Evolutionary conservation across 148 eudicot genomes (phyloP), one percentile per base, ranked within the genome.

Genomic region (Camellia lanceoleosa): DNA sequence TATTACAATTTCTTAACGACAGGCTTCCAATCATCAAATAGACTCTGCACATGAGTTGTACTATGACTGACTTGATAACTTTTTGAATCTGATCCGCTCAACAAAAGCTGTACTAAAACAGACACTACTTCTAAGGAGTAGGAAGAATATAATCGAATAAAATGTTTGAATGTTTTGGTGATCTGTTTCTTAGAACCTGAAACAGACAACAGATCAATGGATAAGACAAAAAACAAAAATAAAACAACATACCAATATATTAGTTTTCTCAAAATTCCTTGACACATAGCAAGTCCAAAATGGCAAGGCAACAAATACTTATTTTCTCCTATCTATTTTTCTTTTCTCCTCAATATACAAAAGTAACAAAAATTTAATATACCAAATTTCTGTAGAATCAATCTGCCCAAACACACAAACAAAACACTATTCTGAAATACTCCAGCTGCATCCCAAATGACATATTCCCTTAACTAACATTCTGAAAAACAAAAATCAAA

Each of bases 1-100:
- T 89, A 56, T 87, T 89, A 91, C 77, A 94, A 81, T 79, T 92
- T 96, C 63, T 76, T 44, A 68, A 96, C 85, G 68, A 89, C 87
- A 82, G 94, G 86, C 83, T 90, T 92, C 98, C 99, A 96, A 76
- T 89, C 88, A 83, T 89, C 92, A 87, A 87, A 86, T 42, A 72
- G 87, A 82, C 84, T 78, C 77, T 85, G 85, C 59, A 78, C 74
- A 68, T 72, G 85, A 74, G 86, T 79, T 52, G 84, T 47, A 73
- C 59, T 55, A 71, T 83, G 20, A 63, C 75, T 83, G 71, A 81
- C 81, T 81, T 83, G 85, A 80, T 85, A 54, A 75, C 75, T 79
- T 30, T 89, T 82, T 18, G 80, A 82, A 70, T 87, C 87, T 77
- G 89, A 83, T 71, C 86, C 83, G 82, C 84, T 87, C 71, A 96